Evolutionary conservation across 352 stramenopile species (phyloP).

Genomic region (Sclerospora graminicola): DNA sequence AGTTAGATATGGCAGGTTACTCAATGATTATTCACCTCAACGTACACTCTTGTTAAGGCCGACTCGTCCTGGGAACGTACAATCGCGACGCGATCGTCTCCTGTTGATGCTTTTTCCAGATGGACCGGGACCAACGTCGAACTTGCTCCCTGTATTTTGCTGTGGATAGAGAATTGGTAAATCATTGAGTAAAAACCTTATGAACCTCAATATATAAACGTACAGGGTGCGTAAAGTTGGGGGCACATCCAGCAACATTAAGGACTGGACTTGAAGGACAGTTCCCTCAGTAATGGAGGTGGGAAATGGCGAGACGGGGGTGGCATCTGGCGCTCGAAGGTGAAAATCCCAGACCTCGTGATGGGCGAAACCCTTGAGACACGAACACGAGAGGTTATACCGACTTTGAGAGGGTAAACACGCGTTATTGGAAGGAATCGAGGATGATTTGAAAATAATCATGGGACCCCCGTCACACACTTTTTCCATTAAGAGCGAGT

Average conservation of each 20-base stretch:
- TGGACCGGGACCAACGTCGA: slow-evolving; percentile 12
- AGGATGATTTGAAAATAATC: slow-evolving; percentile 26
- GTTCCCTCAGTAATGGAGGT: slow-evolving; percentile 3
- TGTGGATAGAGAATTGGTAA: slow-evolving; percentile 2
- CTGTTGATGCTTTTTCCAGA: slow-evolving; percentile 10
- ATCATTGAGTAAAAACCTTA: background rate
- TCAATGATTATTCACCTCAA: background rate
- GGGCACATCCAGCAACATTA: slow-evolving; percentile 22
- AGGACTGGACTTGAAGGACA: slow-evolving; percentile 13
- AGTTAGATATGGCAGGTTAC: background rate
- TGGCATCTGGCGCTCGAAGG: slow-evolving; percentile 10
- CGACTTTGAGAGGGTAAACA: slow-evolving; percentile 20
- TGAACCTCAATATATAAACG: background rate
- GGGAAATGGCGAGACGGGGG: slow-evolving; percentile 8
- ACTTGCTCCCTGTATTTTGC: slow-evolving; percentile 18
- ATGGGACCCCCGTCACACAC: slow-evolving; percentile 28
- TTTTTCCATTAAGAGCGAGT: slow-evolving; percentile 21
- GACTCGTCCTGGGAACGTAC: slow-evolving; percentile 14
- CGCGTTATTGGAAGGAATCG: slow-evolving; percentile 15
- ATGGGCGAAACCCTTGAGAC: slow-evolving; percentile 22
- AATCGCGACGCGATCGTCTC: slow-evolving; percentile 12
- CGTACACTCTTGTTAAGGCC: slow-evolving; percentile 19
- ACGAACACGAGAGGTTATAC: slow-evolving; percentile 40
- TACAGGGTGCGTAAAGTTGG: slow-evolving; percentile 16
- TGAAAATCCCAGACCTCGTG: slow-evolving; percentile 25